Evolutionary conservation across 2,329 filamentous ascomycete genomes (phyloP), one percentile per base, ranked within the genome.

Genomic region (Diaporthe citriasiana): DNA sequence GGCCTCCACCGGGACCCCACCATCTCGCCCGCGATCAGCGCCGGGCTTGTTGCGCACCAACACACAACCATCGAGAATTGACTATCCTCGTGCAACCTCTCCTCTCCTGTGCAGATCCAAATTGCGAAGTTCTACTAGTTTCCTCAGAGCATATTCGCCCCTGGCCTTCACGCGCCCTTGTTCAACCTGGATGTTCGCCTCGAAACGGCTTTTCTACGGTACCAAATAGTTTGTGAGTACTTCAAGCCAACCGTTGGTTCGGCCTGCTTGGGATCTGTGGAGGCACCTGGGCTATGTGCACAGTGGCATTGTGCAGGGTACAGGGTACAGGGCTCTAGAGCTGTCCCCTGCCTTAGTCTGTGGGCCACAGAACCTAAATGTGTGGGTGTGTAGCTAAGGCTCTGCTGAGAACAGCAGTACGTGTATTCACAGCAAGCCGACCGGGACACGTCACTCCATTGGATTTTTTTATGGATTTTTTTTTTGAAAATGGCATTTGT

Each of bases 201-300:
- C 50, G 40, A 56, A 57, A 33, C n/a, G 12, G 22, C 35, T 57
- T n/a, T 9, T 56, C 38, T 30, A 51, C 65, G 38, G 30, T n/a
- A 59, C 71, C 27, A 75, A 50, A 75, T 75, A 72, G 74, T 72
- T 75, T 71, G 74, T 75, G 27, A 74, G 74, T 75, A 38, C 71
- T 51, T 38, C n/a, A 19, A 40, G 9, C 40, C 22, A 50, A 30
- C n/a, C 71, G 22, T 71, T 25, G n/a, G n/a, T n/a, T n/a, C n/a
- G n/a, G n/a, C n/a, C n/a, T n/a, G n/a, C n/a, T n/a, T n/a, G n/a
- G n/a, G n/a, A n/a, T n/a, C n/a, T n/a, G n/a, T n/a, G n/a, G n/a
- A n/a, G n/a, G n/a, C n/a, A n/a, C n/a, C n/a, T n/a, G n/a, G n/a
- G n/a, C n/a, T n/a, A n/a, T n/a, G n/a, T n/a, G n/a, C n/a, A n/a